These are phyloP conservation scores for Scheffersomyces lignicola DNA, from an alignment of 1,139 yeast genomes.

Conservation along the genomic window DNA sequence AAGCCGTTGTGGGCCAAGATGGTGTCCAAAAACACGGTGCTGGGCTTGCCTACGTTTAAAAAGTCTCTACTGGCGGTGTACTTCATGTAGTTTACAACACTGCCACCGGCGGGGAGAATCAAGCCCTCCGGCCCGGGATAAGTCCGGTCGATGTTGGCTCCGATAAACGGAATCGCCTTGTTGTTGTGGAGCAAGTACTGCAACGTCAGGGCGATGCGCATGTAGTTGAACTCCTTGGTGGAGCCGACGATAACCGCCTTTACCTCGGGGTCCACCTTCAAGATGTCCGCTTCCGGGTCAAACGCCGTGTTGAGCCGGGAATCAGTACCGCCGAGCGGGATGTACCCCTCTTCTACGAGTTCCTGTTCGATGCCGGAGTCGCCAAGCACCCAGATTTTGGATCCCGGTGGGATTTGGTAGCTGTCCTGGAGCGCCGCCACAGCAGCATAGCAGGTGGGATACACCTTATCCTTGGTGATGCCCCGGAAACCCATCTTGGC, in stretches of 20 bases:
- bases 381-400: slow-evolving; percentile 84
- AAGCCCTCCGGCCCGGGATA: slow-evolving; percentile 43
- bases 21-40: slow-evolving; percentile 29
- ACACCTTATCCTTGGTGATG: slow-evolving; percentile 29
- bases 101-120: slow-evolving; percentile 44
- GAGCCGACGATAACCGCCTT: slow-evolving; percentile 44
- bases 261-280: slow-evolving; percentile 42
- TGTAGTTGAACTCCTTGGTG: slow-evolving; percentile 38
- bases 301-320: slow-evolving; percentile 28
- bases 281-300: slow-evolving; percentile 46
- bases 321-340: slow-evolving; percentile 74
- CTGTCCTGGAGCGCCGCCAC: slow-evolving; percentile 25
- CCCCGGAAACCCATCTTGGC: slow-evolving; percentile 30
- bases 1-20: slow-evolving; percentile 29
- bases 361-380: slow-evolving; percentile 81
- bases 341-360: slow-evolving; percentile 63
- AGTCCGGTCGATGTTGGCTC: slow-evolving; percentile 41
- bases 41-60: slow-evolving; percentile 42
- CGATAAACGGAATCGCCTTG: slow-evolving; percentile 37
- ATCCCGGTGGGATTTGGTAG: slow-evolving; percentile 24
- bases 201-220: slow-evolving; percentile 38
- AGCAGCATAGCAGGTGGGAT: slow-evolving; percentile 43
- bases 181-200: slow-evolving; percentile 37
- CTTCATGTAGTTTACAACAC: slow-evolving; percentile 40
- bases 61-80: slow-evolving; percentile 35